These are phyloP conservation scores for Teratosphaeria viscida DNA, from an alignment of 2,329 filamentous ascomycete genomes.

Conservation along the genomic window DNA sequence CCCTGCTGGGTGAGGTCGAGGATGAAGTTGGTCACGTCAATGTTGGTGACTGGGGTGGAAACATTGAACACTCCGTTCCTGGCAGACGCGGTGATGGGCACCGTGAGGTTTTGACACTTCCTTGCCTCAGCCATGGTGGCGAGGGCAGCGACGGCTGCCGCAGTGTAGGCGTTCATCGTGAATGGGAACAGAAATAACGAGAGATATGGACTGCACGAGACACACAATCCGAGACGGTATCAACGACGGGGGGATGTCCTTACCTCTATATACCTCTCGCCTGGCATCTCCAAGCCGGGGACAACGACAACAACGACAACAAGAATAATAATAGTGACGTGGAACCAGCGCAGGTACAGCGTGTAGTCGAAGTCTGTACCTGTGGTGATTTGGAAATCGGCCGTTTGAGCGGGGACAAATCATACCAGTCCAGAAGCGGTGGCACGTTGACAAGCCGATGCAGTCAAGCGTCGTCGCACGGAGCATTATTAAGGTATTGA, in stretches of 20 bases:
- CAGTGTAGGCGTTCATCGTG: conserved; percentile 17
- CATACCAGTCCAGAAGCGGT: neutral
- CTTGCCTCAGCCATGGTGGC: conserved; percentile 18
- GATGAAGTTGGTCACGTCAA: conserved; percentile 49
- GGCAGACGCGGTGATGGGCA: conserved; percentile 46
- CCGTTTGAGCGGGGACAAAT: neutral
- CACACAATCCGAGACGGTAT: neutral
- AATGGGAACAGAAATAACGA: neutral
- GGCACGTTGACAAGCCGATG: neutral
- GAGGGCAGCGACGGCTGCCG: conserved; percentile 13
- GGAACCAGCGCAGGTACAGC: neutral
- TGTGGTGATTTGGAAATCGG: neutral
- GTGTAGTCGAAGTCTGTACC: neutral
- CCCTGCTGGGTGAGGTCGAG: conserved; percentile 41
- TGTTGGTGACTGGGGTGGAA: conserved; percentile 33
- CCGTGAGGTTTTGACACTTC: conserved; percentile 41
- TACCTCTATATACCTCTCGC: neutral
- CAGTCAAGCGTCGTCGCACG: neutral
- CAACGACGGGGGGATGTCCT: neutral
- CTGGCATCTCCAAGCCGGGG: neutral
- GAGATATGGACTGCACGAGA: neutral
- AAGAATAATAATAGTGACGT: neutral
- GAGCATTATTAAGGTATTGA: neutral
- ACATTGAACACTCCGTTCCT: conserved; percentile 46
- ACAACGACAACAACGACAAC: neutral